Base-by-base conservation (phyloP, 2,329 filamentous ascomycete species). In the Talaromyces sp. region DNA sequence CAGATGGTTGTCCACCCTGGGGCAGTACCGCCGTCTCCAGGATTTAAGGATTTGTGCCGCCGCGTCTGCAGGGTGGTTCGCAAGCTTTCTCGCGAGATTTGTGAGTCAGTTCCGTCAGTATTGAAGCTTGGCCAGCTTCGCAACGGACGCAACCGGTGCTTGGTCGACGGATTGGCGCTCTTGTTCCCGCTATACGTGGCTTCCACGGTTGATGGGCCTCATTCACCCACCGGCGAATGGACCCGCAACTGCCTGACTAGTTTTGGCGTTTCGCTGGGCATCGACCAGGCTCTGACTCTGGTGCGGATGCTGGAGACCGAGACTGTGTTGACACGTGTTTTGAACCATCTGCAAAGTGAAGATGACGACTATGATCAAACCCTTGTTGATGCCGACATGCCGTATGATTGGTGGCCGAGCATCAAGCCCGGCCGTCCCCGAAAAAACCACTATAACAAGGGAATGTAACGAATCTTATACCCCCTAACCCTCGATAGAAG, bases 141-240 rank as follows among this genome's bases (percentile, higher is more conserved):
- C 14, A 59, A 29, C 0, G 64, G 69, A 41, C 1, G 38, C 54
- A n/a, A 19, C 43, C 7, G 67, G 31, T 69, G 68, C 59, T 70
- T 70, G 19, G 58, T 74, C 19, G 70, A 73, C 13, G 72, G 73
- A 1, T 64, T 73, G 19, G 63, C 72, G 24, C 64, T 75, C 9
- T 67, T 77, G 6, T 78, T 73, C 71, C 74, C 75, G 11, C 59
- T 78, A 8, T 75, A 71, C 27, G 58, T 77, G 7, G 74, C 72
- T 1, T 74, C 69, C 0, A 67, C 70, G 21, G 70, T 72, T 6
- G 70, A 77, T 56, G 65, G 64, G 3, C 63, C 64, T 4, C 59
- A 56, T 11, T 68, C 70, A 32, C 62, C 67, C 3, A 60, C 73
- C 7, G 71, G 70, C 2, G 63, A 63, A 19, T 77, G 75, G 75